Conservation (phyloP, 177 flowering plant species). For the Vitis hybrid region DNA sequence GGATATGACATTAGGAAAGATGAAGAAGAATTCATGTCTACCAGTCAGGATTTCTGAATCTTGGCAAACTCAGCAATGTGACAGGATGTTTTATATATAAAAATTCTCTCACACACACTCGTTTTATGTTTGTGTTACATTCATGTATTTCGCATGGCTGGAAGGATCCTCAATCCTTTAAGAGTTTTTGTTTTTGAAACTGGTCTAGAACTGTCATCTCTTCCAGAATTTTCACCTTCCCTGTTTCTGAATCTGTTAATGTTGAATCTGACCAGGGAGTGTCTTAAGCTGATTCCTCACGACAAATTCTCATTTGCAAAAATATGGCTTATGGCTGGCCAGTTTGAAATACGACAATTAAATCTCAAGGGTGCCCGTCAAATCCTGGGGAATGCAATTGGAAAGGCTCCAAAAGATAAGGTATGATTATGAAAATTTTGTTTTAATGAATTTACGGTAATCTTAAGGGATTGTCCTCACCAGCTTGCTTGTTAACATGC, state of each 20-base stretch:
- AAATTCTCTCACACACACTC: too few relatives aligned
- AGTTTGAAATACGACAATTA: constrained; percentile 89
- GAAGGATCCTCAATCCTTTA: too few relatives aligned
- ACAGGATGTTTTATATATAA: too few relatives aligned
- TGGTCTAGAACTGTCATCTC: too few relatives aligned
- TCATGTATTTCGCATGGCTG: too few relatives aligned
- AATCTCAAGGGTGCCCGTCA: constrained; percentile 69
- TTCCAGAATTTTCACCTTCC: constrained; percentile 11
- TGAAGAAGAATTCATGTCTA: too few relatives aligned
- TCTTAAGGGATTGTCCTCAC: background rate
- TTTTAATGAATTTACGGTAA: background rate
- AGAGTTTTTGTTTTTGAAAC: too few relatives aligned
- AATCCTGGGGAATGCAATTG: constrained; percentile 87
- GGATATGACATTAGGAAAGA: too few relatives aligned
- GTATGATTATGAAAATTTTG: constrained; percentile 23
- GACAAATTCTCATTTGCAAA: constrained; percentile 90
- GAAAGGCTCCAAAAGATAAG: constrained; percentile 95
- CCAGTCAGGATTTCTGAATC: too few relatives aligned
- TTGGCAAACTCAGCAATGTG: too few relatives aligned
- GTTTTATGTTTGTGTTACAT: too few relatives aligned
- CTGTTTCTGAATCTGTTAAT: background rate
- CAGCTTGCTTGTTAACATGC: constrained; percentile 15
- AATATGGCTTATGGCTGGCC: constrained; percentile 89
- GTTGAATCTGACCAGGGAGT: constrained; percentile 49
- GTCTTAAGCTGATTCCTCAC: constrained; percentile 81